These are phyloP conservation scores for Elongisporangium prolatum DNA, from an alignment of 352 stramenopile species.

Conservation along the genomic window DNA sequence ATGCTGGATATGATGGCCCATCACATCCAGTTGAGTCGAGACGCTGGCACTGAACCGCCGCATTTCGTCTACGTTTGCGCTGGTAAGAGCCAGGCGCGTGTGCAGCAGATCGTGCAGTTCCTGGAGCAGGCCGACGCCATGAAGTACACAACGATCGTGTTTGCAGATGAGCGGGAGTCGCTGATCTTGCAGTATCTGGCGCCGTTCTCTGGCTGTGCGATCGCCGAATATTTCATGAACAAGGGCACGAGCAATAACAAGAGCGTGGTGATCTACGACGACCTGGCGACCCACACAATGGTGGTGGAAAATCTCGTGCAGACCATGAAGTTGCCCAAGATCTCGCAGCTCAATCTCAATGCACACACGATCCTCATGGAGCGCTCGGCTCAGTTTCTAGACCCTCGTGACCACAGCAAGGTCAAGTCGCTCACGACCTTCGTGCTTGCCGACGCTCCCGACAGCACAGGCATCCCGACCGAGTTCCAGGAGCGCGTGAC, in stretches of 20 bases:
- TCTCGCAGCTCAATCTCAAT: constrained; percentile 56
- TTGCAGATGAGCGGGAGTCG: constrained; percentile 58
- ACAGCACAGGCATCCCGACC: constrained; percentile 37
- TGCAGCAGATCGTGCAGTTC: constrained; percentile 63
- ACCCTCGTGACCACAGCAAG: constrained; percentile 19
- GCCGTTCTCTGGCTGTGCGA: constrained; percentile 70
- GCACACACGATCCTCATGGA: constrained; percentile 73
- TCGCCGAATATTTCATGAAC: constrained; percentile 70
- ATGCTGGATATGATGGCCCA: constrained; percentile 63
- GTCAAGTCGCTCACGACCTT: constrained; percentile 59
- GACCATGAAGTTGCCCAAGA: constrained; percentile 55
- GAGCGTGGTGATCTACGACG: constrained; percentile 76
- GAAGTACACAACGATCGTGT: constrained; percentile 61
- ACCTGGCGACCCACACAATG: constrained; percentile 66
- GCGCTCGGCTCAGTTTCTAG: constrained; percentile 62
- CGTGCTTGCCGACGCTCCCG: constrained; percentile 58
- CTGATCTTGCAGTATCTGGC: constrained; percentile 76
- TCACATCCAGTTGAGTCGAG: constrained; percentile 32
- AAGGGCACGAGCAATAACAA: constrained; percentile 31
- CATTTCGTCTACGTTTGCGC: constrained; percentile 77
- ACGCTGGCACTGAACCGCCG: constrained; percentile 25
- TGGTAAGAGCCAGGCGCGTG: constrained; percentile 47
- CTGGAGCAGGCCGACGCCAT: constrained; percentile 37
- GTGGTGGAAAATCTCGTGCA: constrained; percentile 75
- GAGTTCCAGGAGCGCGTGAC: constrained; percentile 61